Percentiles rank a stretch among this genome's conserved stretches.
These are phyloP conservation scores for Arthrobotrys musiformis DNA, from an alignment of 2,329 filamentous ascomycete genomes.

Conservation along the genomic window DNA sequence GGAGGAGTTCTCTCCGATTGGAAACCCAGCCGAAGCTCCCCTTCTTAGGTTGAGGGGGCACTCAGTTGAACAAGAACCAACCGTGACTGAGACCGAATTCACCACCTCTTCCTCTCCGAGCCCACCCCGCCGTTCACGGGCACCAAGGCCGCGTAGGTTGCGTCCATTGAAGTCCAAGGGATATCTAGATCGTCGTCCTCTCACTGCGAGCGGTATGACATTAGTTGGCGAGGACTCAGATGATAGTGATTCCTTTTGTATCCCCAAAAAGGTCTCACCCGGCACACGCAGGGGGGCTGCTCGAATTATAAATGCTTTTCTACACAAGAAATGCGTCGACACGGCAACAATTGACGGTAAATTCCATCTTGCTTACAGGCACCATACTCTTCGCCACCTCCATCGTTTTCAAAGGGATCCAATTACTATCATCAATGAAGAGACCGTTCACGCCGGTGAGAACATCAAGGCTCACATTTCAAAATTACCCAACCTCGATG, in stretches of 20 bases:
- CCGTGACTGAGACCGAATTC: not conserved
- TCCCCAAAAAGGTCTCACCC: not conserved
- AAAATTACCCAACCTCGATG: slow-evolving; percentile 13
- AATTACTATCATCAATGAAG: slow-evolving; percentile 25
- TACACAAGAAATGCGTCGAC: not conserved
- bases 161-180: not conserved
- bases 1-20: not conserved
- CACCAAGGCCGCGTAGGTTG: not conserved
- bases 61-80: not conserved
- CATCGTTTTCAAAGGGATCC: slow-evolving; percentile 11
- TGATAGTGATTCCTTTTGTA: not conserved
- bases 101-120: not conserved
- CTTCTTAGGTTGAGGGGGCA: not conserved
- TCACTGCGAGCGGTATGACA: slow-evolving; percentile 8
- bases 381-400: slow-evolving; percentile 26
- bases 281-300: slow-evolving; percentile 1
- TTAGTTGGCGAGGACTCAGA: not conserved
- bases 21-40: not conserved
- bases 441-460: not conserved
- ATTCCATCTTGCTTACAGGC: not conserved
- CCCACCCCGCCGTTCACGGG: not conserved
- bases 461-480: slow-evolving; percentile 29
- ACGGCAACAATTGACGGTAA: not conserved
- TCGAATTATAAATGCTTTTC: slow-evolving; percentile 2
- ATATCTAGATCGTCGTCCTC: not conserved